Conservation (phyloP, 306 rosid species). For the Quercus ilex region DNA sequence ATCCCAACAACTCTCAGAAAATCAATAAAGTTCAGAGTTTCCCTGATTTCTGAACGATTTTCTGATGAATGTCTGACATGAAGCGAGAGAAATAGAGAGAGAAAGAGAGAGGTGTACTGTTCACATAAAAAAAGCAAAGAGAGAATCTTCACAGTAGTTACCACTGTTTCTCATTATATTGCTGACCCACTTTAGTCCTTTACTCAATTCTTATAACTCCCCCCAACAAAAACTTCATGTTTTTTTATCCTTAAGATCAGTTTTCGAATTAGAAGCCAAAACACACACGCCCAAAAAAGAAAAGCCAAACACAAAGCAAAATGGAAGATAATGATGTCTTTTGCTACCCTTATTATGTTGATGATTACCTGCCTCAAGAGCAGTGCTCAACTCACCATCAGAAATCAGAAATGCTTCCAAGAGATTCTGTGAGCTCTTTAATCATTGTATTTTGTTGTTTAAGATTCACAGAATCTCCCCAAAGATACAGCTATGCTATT, state of each 20-base stretch:
- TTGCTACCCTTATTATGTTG: conserved; percentile 49
- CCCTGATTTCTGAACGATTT: conserved; percentile 79
- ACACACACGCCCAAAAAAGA: neutral
- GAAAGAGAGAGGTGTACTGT: conserved; percentile 25
- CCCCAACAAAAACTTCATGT: conserved; percentile 10
- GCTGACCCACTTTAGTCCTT: conserved; percentile 44
- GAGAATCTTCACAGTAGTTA: conserved; percentile 75
- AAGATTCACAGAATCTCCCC: conserved; percentile 2
- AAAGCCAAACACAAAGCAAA: neutral
- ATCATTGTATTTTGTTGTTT: conserved; percentile 9
- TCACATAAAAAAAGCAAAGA: conserved; percentile 26
- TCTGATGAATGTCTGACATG: conserved; percentile 65
- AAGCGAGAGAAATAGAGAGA: conserved; percentile 26
- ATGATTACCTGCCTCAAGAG: conserved; percentile 32
- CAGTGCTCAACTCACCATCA: conserved; percentile 34
- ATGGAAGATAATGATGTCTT: conserved; percentile 53
- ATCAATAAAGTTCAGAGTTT: conserved; percentile 58
- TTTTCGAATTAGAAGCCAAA: neutral
- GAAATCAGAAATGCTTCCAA: conserved; percentile 35
- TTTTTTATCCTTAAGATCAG: neutral
- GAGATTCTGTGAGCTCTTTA: conserved; percentile 44
- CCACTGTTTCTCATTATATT: conserved; percentile 31
- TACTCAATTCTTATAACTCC: conserved; percentile 16
- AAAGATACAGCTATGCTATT: conserved; percentile 20
- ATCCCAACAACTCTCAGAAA: conserved; percentile 78